Percentiles rank a stretch among this genome's conserved stretches.
Evolutionary conservation across 768 basidiomycete genomes (phyloP).

Genomic region (Suillus brevipes): DNA sequence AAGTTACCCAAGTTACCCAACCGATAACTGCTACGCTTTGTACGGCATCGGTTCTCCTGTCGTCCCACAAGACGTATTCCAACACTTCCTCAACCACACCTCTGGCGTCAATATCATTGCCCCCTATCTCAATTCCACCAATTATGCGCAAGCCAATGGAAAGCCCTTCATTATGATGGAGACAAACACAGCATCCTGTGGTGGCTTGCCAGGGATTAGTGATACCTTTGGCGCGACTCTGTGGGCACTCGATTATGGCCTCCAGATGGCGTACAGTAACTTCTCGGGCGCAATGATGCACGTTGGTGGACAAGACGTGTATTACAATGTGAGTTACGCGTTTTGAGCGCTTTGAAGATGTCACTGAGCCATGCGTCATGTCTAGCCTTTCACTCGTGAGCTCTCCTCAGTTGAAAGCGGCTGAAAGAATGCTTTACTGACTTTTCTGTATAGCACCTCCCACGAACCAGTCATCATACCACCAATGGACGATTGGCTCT

Average conservation of each 20-base stretch:
- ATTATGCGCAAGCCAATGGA: slow-evolving; percentile 29
- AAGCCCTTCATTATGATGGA: slow-evolving; percentile 54
- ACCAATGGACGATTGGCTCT: slow-evolving; percentile 42
- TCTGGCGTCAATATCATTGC: slow-evolving; percentile 34
- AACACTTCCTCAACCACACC: slow-evolving; percentile 46
- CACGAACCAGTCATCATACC: slow-evolving; percentile 36
- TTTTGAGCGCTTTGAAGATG: neutral
- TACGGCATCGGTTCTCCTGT: slow-evolving; percentile 23
- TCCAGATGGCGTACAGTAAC: slow-evolving; percentile 50
- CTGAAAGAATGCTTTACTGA: neutral
- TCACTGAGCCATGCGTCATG: neutral
- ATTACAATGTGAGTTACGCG: slow-evolving; percentile 48
- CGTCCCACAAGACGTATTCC: slow-evolving; percentile 41
- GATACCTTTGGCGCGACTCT: slow-evolving; percentile 51
- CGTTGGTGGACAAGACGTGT: slow-evolving; percentile 47
- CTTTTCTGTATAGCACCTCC: slow-evolving; percentile 37
- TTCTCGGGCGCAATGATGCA: slow-evolving; percentile 49
- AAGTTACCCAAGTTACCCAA: slow-evolving; percentile 36
- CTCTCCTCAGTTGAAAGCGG: neutral
- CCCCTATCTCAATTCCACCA: slow-evolving; percentile 38
- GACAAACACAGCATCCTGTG: slow-evolving; percentile 54
- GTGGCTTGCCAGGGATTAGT: slow-evolving; percentile 53
- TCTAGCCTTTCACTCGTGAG: slow-evolving; percentile 50
- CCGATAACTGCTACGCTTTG: slow-evolving; percentile 33
- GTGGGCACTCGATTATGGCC: slow-evolving; percentile 51